Evolutionary conservation across 179 eudicot species (phyloP), one percentile per base, ranked within the genome.

Genomic region (Spinacia oleracea): DNA sequence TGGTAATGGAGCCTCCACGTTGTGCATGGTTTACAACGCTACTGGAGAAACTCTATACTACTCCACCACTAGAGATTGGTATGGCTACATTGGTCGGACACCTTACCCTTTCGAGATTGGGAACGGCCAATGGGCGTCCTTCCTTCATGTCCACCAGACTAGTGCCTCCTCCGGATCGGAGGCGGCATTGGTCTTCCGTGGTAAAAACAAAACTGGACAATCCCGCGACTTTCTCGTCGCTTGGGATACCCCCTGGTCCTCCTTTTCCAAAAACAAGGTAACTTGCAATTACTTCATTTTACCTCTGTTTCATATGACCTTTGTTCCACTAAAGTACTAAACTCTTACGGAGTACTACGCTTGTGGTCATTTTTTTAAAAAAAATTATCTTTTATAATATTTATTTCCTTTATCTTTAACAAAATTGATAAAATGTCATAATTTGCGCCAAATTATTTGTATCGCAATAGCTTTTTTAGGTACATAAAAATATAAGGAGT

Each of bases 221-320:
- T 21, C 1, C 1, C 66, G 68, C 12, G 68, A 58, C 27, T 40
- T 10, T 0, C 3, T 56, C 2, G 21, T 74, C 4, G 51, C 21
- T n/a, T 74, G 77, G 77, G 11, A 20, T 58, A 25, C 40, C 16
- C 77, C 77, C 2, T 74, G 68, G 68, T n/a, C n/a, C n/a, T n/a
- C n/a, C n/a, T n/a, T n/a, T n/a, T n/a, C n/a, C n/a, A n/a, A n/a
- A n/a, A n/a, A n/a, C n/a, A n/a, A n/a, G n/a, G n/a, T n/a, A n/a
- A n/a, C n/a, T n/a, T n/a, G n/a, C n/a, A n/a, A n/a, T n/a, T n/a
- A n/a, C n/a, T n/a, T n/a, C n/a, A n/a, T n/a, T n/a, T n/a, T n/a
- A n/a, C n/a, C n/a, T n/a, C n/a, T n/a, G n/a, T n/a, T n/a, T n/a
- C n/a, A n/a, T n/a, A n/a, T n/a, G n/a, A n/a, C n/a, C n/a, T n/a